Base-by-base conservation (phyloP, 1,284 basidiomycete species). In the Leccinum solheimii region DNA sequence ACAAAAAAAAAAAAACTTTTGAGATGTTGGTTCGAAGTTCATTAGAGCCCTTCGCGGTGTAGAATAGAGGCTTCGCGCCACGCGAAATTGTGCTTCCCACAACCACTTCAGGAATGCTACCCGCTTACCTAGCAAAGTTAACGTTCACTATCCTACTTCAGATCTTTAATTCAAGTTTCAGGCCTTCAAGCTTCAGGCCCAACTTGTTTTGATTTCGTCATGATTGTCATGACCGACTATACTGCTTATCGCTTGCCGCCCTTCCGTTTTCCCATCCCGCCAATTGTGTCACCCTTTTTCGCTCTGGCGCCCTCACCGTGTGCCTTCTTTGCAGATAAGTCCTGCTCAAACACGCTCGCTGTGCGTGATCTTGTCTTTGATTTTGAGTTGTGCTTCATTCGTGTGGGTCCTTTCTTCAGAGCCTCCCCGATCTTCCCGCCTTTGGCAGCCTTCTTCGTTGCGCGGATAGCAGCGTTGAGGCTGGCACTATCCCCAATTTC, bases 371-470 rank as follows among this genome's bases (percentile, higher is more conserved):
- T 71, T 56, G 64, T 64, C 57, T 68, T 73, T 45, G 58, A 50
- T 30, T 53, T 65, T 53, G 67, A 68, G n/a, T 61, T 65, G 54
- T 61, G 65, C 56, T 68, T 68, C 55, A 36, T 26, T 40, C 56
- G 67, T 8, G 64, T 43, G 2, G 63, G 32, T 53, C 26, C 62
- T 58, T 61, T 68, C 64, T 59, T 67, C 63, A 58, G 69, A 64
- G 45, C 38, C 16, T 67, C 60, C 23, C 78, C 77, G 34, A 82
- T 79, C 69, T 80, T 83, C 27, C 58, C 53, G 1, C 88, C 88
- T 66, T 84, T 83, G 27, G 79, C 76, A 9, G 86, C 81, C 77
- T 90, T 95, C 77, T 98, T 97, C 9, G 92, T 94, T 11, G 85
- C 85, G 56, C 95, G 90, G 65, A 97, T 91, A 1, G 93, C 87